A percentile compares a stretch with the other conserved stretches of the same genome.
Conservation (phyloP, 2,329 filamentous ascomycete genomes). For the Phoma sp. region DNA sequence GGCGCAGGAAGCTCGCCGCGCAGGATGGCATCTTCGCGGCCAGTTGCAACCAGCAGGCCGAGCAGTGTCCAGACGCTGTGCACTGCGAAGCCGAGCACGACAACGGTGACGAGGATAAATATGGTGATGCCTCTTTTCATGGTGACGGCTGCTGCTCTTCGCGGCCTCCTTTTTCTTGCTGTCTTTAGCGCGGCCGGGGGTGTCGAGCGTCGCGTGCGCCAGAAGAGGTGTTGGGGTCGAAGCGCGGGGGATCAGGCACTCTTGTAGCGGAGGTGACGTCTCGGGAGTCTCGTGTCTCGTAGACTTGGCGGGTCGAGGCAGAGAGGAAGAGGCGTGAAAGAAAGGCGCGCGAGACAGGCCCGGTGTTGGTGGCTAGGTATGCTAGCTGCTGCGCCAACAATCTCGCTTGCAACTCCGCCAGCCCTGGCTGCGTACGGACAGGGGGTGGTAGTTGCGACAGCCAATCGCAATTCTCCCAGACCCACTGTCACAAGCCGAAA, state of each 20-base stretch:
- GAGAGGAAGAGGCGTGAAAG: constrained; percentile 23
- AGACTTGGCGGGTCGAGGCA: constrained; percentile 21
- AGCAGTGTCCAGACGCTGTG: constrained; percentile 75
- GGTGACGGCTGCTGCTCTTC: constrained; percentile 34
- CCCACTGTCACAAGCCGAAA: constrained; percentile 21
- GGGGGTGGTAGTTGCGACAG: not conserved
- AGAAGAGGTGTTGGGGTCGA: constrained; percentile 8
- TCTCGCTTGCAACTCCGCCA: constrained; percentile 23
- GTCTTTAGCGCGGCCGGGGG: not conserved
- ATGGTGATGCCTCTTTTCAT: constrained; percentile 69
- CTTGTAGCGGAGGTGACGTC: constrained; percentile 15
- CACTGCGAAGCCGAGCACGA: constrained; percentile 70
- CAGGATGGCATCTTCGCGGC: constrained; percentile 70
- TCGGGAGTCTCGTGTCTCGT: constrained; percentile 18
- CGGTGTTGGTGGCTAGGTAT: constrained; percentile 17
- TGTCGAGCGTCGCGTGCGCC: constrained; percentile 7
- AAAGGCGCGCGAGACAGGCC: constrained; percentile 21
- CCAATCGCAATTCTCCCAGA: constrained; percentile 7
- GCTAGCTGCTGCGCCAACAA: constrained; percentile 22
- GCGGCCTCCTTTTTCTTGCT: constrained; percentile 33
- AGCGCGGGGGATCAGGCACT: constrained; percentile 20
- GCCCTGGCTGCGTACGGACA: not conserved
- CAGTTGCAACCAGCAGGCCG: constrained; percentile 72
- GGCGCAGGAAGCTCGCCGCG: constrained; percentile 71
- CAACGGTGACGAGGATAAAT: constrained; percentile 70